Base-by-base conservation (phyloP, 306 rosid species). In the Cucumis melo region DNA sequence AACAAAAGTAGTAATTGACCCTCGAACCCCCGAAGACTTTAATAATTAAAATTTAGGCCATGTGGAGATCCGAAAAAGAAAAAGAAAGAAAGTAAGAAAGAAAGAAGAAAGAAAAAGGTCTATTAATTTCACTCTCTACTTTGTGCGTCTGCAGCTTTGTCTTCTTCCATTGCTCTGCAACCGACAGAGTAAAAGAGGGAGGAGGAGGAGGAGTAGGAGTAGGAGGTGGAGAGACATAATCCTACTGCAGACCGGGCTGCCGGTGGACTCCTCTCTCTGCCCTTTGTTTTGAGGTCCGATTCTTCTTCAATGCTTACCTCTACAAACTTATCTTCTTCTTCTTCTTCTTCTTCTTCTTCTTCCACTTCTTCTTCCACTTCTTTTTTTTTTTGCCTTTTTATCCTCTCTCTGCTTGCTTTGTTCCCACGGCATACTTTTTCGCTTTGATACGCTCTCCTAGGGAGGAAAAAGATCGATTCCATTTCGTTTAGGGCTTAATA, bases 391-490 rank as follows among this genome's bases (percentile, higher is more conserved):
- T 4, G 38, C 72, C 61, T 76, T 21, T 70, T 42, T n/a, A 19
- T 75, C 68, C 68, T 38, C 81, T 38, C 81, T 75, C 79, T 42
- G 17, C 57, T 82, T 82, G 80, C 86, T 82, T 85, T 50, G 78
- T 79, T 42, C 80, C 75, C 82, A 83, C 86, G 86, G 83, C 65
- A 85, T 83, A 66, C 81, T 82, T 55, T 53, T n/a, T 53, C 63
- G 19, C 78, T 80, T 76, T 75, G 80, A 53, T 80, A 79, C 38
- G 75, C 79, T 68, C 83, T 60, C 46, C 11, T 16, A 12, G 39
- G 67, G 41, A 17, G 73, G 74, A 64, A 51, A 41, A 39, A 72
- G 38, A 34, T 48, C 56, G 75, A 80, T 60, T 86, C 81, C 50
- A 15, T n/a, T 73, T 81, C 36, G 4, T 72, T 80, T 17, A 9